A percentile compares a stretch with the other conserved stretches of the same genome.
Conservation (phyloP, 2,329 filamentous ascomycete species). For the Aspergillus ruber region DNA sequence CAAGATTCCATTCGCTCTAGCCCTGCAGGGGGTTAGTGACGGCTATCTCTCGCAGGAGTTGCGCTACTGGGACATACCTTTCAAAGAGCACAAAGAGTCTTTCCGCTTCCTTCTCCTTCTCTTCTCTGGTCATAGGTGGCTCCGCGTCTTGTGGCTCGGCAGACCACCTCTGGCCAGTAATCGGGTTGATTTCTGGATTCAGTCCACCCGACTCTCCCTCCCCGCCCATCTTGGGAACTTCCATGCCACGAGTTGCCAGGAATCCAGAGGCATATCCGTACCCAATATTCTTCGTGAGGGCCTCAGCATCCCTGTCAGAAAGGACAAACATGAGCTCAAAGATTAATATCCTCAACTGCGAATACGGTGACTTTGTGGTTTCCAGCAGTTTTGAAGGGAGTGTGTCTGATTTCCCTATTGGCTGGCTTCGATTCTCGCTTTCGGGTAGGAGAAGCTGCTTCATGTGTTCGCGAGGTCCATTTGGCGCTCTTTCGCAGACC, state of each 20-base stretch:
- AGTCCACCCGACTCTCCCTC: conserved; percentile 44
- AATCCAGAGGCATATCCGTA: conserved; percentile 93
- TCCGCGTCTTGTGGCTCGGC: conserved; percentile 54
- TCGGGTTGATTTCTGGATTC: conserved; percentile 59
- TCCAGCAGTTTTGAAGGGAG: conserved; percentile 71
- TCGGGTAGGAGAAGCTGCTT: conserved; percentile 66
- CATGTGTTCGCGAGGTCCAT: conserved; percentile 56
- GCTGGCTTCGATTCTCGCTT: conserved; percentile 65
- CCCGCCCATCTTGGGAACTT: conserved; percentile 61
- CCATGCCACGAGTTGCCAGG: conserved; percentile 74
- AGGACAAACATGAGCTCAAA: conserved; percentile 79
- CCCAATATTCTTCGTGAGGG: conserved; percentile 83
- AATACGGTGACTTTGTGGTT: conserved; percentile 68
- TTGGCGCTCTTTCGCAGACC: conserved; percentile 63
- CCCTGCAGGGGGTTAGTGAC: conserved; percentile 35
- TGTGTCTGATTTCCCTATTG: conserved; percentile 68
- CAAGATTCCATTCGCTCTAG: conserved; percentile 69
- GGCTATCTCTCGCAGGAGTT: too few relatives aligned
- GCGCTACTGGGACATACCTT: too few relatives aligned
- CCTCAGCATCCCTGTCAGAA: conserved; percentile 70
- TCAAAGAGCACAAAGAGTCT: conserved; percentile 86
- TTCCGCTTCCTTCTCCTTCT: conserved; percentile 89
- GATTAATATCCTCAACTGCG: conserved; percentile 67
- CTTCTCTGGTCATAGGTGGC: conserved; percentile 78
- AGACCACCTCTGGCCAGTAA: conserved; percentile 77